Evolutionary conservation across 164 flowering plant genomes (phyloP), one percentile per base, ranked within the genome.

Genomic region (Chloranthus sessilifolius): DNA sequence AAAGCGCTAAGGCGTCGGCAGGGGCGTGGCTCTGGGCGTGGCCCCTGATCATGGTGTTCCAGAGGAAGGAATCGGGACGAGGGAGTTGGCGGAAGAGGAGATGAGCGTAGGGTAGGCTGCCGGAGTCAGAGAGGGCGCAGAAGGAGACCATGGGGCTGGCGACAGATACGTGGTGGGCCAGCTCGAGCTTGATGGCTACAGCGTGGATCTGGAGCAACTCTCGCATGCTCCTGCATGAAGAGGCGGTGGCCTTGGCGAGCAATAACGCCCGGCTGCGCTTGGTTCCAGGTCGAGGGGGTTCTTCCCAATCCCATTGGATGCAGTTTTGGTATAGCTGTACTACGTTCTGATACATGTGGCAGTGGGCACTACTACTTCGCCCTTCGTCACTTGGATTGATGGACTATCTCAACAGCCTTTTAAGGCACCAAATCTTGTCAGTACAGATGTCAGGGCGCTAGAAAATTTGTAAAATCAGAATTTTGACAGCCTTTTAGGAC

Each of bases 71-170:
- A 17, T 29, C 33, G 35, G 7, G 20, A 17, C 5, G 20, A 15
- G 15, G 17, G 17, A 24, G 21, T 12, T 25, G 33, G 50, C 14
- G 7, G 21, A 47, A 30, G 50, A 47, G 12, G 21, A 6, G 16
- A 9, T 35, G 23, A 7, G 50, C 50, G 36, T 27, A 25, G 16
- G 8, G 4, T 9, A 47, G 37, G 21, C 28, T 21, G 33, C 50
- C 50, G 19, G 50, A 47, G 8, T 47, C 12, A 22, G 50, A 47
- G 20, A 47, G 14, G 11, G 50, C 33, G 50, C 21, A 26, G 21
- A 47, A 47, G 50, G 59, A 45, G 24, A 55, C 8, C 21, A 55
- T 15, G n/a, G 26, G 42, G n/a, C 34, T 16, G 21, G 16, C 21
- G 23, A 21, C 10, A 21, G 28, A 25, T 16, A 9, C 11, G 50